Base-by-base conservation (phyloP, 148 eudicot species). In the Vaccinium corymbosum region DNA sequence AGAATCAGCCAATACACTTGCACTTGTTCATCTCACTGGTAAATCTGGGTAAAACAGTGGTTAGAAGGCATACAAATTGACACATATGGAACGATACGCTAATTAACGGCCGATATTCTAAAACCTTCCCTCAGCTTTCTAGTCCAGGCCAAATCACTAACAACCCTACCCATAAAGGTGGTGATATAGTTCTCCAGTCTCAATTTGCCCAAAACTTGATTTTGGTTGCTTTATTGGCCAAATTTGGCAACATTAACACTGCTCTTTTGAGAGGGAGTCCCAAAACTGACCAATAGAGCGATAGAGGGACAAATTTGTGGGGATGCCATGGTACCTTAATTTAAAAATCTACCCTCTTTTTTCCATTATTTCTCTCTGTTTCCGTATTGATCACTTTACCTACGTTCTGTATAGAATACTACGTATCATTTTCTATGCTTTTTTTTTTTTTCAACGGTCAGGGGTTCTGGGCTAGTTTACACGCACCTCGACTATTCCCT, bases 241-340 rank as follows among this genome's bases (percentile, higher is more conserved):
- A 17, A 38, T 79, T 29, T 79, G 61, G 61, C 61, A 51, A 78
- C 61, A 51, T 51, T 27, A n/a, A 3, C 25, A 3, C 52, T 27
- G 3, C 42, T 38, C n/a, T 53, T 52, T 55, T 27, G 5, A 25
- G 13, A 27, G 52, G 14, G 62, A 27, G 80, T 78, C 1, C 16
- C 55, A 38, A 25, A 77, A 77, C n/a, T 25, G 8, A 78, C 61
- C 59, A 15, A 25, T 52, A 53, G 4, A 35, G 68, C 32, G 7
- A 55, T 7, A 77, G 29, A 51, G 6, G 29, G 17, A 50, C 46
- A 78, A 78, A 2, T 17, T 19, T 79, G 27, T 55, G 49, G 66
- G 29, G 49, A 56, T 79, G 25, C 81, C 81, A 53, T 56, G 62
- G 49, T 64, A 53, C 27, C 81, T 53, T 78, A 29, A 78, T 42